Percentiles rank a stretch among this genome's conserved stretches.
Evolutionary conservation across 352 stramenopile genomes (phyloP).

Genomic region (Thalassiosira hispida): DNA sequence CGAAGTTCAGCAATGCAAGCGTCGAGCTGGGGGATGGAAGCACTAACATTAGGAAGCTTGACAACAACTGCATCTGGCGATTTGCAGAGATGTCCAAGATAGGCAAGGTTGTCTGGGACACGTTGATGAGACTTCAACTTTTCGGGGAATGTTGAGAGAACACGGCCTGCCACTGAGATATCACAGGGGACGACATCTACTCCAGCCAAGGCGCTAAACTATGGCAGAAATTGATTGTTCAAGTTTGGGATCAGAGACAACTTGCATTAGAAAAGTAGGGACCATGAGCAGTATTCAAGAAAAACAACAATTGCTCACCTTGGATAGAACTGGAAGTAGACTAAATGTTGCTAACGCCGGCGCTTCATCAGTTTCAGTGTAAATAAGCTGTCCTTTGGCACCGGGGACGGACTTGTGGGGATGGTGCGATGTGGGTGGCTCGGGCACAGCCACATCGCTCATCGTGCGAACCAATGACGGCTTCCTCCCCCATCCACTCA

Average conservation of each 20-base stretch:
- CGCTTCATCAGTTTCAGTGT: slow-evolving; percentile 86
- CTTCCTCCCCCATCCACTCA: neutral
- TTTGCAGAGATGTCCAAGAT: slow-evolving; percentile 83
- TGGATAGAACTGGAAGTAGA: slow-evolving; percentile 81
- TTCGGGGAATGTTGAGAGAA: slow-evolving; percentile 84
- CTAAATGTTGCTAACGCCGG: slow-evolving; percentile 86
- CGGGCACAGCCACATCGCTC: slow-evolving; percentile 46
- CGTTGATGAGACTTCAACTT: slow-evolving; percentile 76
- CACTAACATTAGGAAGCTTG: slow-evolving; percentile 87
- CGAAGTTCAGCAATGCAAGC: slow-evolving; percentile 85
- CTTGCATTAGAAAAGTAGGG: neutral
- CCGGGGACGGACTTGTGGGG: slow-evolving; percentile 59
- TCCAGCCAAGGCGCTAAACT: slow-evolving; percentile 71
- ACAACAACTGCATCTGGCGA: slow-evolving; percentile 85
- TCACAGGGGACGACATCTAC: slow-evolving; percentile 84
- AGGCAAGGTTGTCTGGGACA: slow-evolving; percentile 82
- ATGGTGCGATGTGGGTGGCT: slow-evolving; percentile 77
- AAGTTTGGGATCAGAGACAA: neutral
- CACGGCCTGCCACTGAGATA: slow-evolving; percentile 83
- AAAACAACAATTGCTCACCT: slow-evolving; percentile 45
- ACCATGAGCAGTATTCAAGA: neutral
- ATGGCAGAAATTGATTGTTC: slow-evolving; percentile 12
- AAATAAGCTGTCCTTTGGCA: slow-evolving; percentile 79
- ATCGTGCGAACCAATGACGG: slow-evolving; percentile 40
- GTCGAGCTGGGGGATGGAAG: slow-evolving; percentile 85